Percentiles rank a stretch among this genome's conserved stretches.
These are phyloP conservation scores for Chamaecrista fasciculata DNA, from an alignment of 306 rosid genomes.

Conservation along the genomic window DNA sequence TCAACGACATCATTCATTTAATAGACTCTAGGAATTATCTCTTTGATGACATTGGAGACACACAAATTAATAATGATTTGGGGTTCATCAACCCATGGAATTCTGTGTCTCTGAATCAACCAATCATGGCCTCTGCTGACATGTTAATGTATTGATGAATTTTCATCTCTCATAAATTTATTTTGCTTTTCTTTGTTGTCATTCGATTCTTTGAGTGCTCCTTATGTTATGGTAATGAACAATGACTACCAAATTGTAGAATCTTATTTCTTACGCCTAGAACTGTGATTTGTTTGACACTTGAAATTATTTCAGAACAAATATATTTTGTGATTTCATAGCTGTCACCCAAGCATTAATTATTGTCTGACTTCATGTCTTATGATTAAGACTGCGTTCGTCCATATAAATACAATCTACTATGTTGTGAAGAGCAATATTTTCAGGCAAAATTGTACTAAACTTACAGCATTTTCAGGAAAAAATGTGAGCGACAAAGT, in stretches of 20 bases:
- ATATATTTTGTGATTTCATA: no score
- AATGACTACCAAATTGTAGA: not conserved
- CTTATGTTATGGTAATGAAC: not conserved
- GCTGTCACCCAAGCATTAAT: no score
- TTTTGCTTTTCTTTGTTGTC: not conserved
- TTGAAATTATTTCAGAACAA: not conserved
- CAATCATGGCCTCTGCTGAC: slow-evolving; percentile 44
- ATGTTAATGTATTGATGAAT: slow-evolving; percentile 36
- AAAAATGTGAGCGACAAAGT: not conserved
- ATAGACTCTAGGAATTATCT: slow-evolving; percentile 44
- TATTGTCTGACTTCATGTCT: not conserved
- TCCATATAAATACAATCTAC: not conserved
- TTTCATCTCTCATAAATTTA: slow-evolving; percentile 2
- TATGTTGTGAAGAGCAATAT: not conserved
- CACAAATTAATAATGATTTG: slow-evolving; percentile 33
- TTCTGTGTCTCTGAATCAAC: slow-evolving; percentile 36
- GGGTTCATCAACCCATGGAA: slow-evolving; percentile 43
- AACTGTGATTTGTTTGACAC: no score
- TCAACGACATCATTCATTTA: slow-evolving; percentile 51
- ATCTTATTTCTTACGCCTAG: not conserved
- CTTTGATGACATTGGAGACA: slow-evolving; percentile 10
- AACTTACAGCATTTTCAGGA: no score
- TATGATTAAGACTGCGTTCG: not conserved
- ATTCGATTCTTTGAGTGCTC: not conserved
- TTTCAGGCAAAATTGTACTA: not conserved